These are phyloP conservation scores for Pichiaceae sp. DNA, from an alignment of 1,139 yeast genomes.

Conservation along the genomic window DNA sequence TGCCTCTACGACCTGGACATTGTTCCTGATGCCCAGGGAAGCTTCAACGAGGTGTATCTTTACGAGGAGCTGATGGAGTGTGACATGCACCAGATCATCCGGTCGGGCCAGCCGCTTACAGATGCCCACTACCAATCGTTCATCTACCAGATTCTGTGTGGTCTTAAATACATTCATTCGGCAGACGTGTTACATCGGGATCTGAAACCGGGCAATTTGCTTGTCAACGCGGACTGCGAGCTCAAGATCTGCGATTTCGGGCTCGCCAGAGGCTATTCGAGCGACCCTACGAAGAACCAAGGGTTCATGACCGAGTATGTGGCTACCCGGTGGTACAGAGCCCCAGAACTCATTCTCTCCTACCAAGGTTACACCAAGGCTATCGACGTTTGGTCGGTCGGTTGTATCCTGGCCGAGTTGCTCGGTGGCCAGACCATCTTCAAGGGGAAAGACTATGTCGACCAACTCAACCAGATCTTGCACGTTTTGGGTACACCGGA, in stretches of 20 bases:
- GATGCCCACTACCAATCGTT: slow-evolving; percentile 94
- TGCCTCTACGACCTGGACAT: slow-evolving; percentile 91
- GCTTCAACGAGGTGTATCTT: slow-evolving; percentile 82
- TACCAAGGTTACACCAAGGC: slow-evolving; percentile 93
- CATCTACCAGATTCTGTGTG: slow-evolving; percentile 86
- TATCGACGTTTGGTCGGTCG: slow-evolving; percentile 95
- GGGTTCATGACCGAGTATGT: slow-evolving; percentile 95
- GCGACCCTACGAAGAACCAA: slow-evolving; percentile 76
- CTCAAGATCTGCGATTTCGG: slow-evolving; percentile 96
- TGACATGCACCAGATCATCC: slow-evolving; percentile 93
- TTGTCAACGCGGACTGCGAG: slow-evolving; percentile 95
- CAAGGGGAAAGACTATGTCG: slow-evolving; percentile 92
- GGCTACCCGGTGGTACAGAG: slow-evolving; percentile 97
- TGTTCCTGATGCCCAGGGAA: slow-evolving; percentile 58
- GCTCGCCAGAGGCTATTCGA: slow-evolving; percentile 88
- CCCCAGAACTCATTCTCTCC: slow-evolving; percentile 94
- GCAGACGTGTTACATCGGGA: slow-evolving; percentile 95
- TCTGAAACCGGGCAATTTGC: slow-evolving; percentile 84
- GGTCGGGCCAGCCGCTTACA: slow-evolving; percentile 88
- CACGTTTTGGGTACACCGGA: slow-evolving; percentile 86
- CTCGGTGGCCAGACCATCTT: slow-evolving; percentile 89
- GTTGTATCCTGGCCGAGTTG: slow-evolving; percentile 90
- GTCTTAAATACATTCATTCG: slow-evolving; percentile 87
- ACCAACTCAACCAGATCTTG: slow-evolving; percentile 84
- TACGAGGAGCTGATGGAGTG: slow-evolving; percentile 97